A percentile compares a stretch with the other conserved stretches of the same genome.
These are phyloP conservation scores for Ophiostoma quercus DNA, from an alignment of 2,329 filamentous ascomycete genomes.

Conservation along the genomic window DNA sequence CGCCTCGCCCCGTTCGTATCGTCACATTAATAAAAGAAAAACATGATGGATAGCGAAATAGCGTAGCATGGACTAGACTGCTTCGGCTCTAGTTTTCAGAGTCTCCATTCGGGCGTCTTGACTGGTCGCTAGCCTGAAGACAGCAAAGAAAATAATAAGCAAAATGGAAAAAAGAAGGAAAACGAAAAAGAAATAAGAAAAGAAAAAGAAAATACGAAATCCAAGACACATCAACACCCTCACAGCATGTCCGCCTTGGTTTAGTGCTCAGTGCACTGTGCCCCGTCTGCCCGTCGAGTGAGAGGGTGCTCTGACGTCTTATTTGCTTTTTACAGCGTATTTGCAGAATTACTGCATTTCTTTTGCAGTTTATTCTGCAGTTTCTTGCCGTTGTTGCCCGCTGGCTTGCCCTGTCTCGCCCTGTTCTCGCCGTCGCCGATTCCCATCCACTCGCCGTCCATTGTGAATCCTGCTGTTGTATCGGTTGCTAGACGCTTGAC, in stretches of 20 bases:
- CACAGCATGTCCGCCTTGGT: slow-evolving; percentile 11
- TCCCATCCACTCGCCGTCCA: not conserved
- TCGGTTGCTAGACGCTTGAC: not conserved
- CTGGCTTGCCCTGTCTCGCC: slow-evolving; percentile 4
- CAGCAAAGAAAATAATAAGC: slow-evolving; percentile 6
- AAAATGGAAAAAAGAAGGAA: not conserved
- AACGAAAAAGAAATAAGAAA: not conserved
- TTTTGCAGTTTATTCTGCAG: not conserved
- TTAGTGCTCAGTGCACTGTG: not conserved
- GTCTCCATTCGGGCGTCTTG: slow-evolving; percentile 21
- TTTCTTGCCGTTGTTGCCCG: not conserved
- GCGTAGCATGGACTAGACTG: slow-evolving; percentile 7
- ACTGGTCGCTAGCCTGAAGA: slow-evolving; percentile 14
- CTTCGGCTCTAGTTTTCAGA: slow-evolving; percentile 13
- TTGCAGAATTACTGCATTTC: not conserved
- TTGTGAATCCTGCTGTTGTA: not conserved
- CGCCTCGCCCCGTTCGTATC: slow-evolving; percentile 21
- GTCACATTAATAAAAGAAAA: not conserved
- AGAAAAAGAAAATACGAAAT: not conserved
- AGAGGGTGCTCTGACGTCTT: not conserved
- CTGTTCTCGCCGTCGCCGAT: slow-evolving; percentile 10
- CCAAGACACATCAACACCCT: slow-evolving; percentile 1
- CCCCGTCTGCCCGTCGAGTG: not conserved
- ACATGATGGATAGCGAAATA: not conserved
- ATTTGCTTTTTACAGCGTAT: not conserved